Percentiles rank a stretch among this genome's conserved stretches.
These are phyloP conservation scores for Knoxdaviesia capensis DNA, from an alignment of 2,329 filamentous ascomycete species.

Conservation along the genomic window DNA sequence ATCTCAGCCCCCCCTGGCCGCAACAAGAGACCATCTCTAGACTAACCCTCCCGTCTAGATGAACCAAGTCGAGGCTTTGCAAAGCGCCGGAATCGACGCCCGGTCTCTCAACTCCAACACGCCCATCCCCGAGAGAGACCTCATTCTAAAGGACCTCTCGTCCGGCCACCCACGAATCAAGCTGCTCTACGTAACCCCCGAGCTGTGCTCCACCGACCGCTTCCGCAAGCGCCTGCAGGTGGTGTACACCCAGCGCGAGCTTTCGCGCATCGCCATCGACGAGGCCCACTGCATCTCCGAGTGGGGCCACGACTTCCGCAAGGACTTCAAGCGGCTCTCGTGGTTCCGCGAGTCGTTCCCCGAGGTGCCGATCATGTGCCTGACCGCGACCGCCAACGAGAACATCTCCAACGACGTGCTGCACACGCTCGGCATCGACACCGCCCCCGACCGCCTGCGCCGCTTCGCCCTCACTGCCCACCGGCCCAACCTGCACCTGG, in stretches of 20 bases:
- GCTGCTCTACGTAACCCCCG: slow-evolving; percentile 83
- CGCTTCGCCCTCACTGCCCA: slow-evolving; percentile 70
- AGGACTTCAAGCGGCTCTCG: slow-evolving; percentile 66
- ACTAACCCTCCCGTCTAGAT: slow-evolving; percentile 31
- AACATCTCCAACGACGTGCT: slow-evolving; percentile 72
- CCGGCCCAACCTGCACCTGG: slow-evolving; percentile 73
- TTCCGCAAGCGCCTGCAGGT: slow-evolving; percentile 58
- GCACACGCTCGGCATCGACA: slow-evolving; percentile 47
- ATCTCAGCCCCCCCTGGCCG: slow-evolving; percentile 6
- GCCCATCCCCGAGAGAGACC: slow-evolving; percentile 37
- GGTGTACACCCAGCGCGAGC: slow-evolving; percentile 61
- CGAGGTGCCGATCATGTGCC: slow-evolving; percentile 73
- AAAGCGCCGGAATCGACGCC: slow-evolving; percentile 54
- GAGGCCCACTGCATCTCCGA: slow-evolving; percentile 95
- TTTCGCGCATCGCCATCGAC: slow-evolving; percentile 77
- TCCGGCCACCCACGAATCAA: slow-evolving; percentile 70
- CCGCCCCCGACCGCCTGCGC: slow-evolving; percentile 35
- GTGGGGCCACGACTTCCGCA: slow-evolving; percentile 97
- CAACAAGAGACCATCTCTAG: not conserved
- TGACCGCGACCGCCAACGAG: slow-evolving; percentile 77
- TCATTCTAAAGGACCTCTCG: slow-evolving; percentile 62
- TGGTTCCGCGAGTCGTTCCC: slow-evolving; percentile 75
- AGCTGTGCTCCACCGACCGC: slow-evolving; percentile 57
- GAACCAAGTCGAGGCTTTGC: slow-evolving; percentile 75
- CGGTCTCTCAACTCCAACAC: slow-evolving; percentile 79